Evolutionary conservation across 2,329 filamentous ascomycete species (phyloP).

Genomic region (Colletotrichum musae): DNA sequence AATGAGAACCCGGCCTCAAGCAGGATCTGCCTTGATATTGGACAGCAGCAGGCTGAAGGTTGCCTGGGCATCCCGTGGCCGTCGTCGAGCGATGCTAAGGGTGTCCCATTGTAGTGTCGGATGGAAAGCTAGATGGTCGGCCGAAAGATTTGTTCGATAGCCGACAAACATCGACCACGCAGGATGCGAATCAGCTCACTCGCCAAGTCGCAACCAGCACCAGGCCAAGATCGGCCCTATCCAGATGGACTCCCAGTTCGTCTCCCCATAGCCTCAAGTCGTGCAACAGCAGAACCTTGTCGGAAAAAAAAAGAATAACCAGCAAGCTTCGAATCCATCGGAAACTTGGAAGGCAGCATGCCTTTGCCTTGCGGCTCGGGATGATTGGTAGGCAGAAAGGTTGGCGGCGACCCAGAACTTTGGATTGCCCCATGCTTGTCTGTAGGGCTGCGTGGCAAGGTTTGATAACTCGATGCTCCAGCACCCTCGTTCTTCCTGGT

Average conservation of each 20-base stretch:
- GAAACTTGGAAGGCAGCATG: too few species aligned
- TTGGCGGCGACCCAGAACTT: too few species aligned
- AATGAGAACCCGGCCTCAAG: too few species aligned
- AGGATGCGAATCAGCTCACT: constrained; percentile 1
- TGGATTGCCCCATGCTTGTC: background rate
- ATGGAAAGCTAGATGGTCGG: background rate
- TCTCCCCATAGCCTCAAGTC: background rate
- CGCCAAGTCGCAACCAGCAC: background rate
- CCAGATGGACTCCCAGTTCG: background rate
- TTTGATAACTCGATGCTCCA: background rate
- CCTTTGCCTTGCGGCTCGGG: background rate
- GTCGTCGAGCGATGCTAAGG: background rate
- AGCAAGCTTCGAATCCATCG: too few species aligned
- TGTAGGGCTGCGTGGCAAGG: background rate
- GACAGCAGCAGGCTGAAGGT: too few species aligned
- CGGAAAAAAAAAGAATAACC: too few species aligned
- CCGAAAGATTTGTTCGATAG: background rate
- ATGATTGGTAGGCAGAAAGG: background rate
- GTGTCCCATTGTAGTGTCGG: background rate
- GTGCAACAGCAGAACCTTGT: too few species aligned
- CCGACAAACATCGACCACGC: constrained; percentile 7
- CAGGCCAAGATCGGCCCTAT: too few species aligned
- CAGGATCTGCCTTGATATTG: too few species aligned
- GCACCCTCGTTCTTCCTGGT: background rate
- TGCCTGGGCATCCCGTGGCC: too few species aligned